These are phyloP conservation scores for Dentiscutata heterogama DNA, from an alignment of 371 early-diverging fungal genomes.

Conservation along the genomic window DNA sequence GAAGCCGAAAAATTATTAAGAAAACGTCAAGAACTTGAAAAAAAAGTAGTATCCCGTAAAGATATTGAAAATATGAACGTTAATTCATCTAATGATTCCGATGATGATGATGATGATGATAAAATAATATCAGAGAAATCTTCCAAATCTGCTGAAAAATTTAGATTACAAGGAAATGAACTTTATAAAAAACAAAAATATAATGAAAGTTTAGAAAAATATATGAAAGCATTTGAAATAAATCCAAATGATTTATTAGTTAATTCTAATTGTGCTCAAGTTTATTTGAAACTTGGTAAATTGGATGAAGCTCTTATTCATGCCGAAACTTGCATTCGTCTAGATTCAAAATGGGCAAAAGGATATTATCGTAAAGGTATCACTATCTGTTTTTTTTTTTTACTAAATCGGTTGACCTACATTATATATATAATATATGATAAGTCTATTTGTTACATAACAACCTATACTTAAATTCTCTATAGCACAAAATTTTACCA, in stretches of 20 bases:
- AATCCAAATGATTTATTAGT: conserved; percentile 25
- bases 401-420: too few species aligned
- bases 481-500: too few species aligned
- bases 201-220: conserved; percentile 20
- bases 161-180: conserved; percentile 37
- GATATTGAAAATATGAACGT: neutral
- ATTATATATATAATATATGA: too few species aligned
- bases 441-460: too few species aligned
- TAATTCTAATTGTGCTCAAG: conserved; percentile 37
- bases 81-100: neutral
- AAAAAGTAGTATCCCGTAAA: neutral
- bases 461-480: too few species aligned
- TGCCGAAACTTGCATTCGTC: conserved; percentile 45
- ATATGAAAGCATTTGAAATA: conserved; percentile 28
- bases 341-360: conserved; percentile 44
- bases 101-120: neutral
- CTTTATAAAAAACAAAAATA: conserved; percentile 28
- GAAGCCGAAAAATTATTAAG: conserved; percentile 27
- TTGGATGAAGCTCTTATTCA: conserved; percentile 39
- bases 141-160: conserved; percentile 1
- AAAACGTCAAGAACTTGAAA: conserved; percentile 33
- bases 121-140: neutral
- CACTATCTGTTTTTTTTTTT: too few species aligned
- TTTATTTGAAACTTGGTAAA: conserved; percentile 22
- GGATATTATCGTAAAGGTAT: conserved; percentile 49